Conservation (phyloP, 306 rosid species). For the Corylus avellana region DNA sequence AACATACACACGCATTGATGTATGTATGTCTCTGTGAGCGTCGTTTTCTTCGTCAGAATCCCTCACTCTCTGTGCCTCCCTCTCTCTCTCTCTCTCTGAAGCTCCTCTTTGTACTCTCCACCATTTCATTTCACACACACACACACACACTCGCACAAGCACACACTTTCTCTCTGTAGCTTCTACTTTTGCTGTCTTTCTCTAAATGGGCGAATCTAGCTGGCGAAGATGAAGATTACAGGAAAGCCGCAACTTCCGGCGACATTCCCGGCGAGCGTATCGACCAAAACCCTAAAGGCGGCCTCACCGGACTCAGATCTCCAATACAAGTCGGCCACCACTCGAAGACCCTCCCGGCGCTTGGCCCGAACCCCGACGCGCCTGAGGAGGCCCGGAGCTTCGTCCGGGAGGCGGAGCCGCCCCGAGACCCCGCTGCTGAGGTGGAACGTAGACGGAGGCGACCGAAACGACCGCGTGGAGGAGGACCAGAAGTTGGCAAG, state of each 20-base stretch:
- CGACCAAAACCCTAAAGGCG: slow-evolving; percentile 31
- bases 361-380: slow-evolving; percentile 46
- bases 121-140: slow-evolving; percentile 37
- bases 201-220: slow-evolving; percentile 47
- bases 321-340: slow-evolving; percentile 24
- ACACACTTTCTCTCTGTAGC: slow-evolving; percentile 4
- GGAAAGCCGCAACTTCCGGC: slow-evolving; percentile 35
- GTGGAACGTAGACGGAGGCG: slow-evolving; percentile 53
- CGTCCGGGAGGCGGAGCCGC: slow-evolving; percentile 63
- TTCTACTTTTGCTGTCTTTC: background rate
- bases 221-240: slow-evolving; percentile 64
- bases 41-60: slow-evolving; percentile 40
- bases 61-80: background rate
- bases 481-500: slow-evolving; percentile 32
- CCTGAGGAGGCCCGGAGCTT: slow-evolving; percentile 34
- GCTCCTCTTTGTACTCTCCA: slow-evolving; percentile 30
- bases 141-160: slow-evolving; percentile 19
- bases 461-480: slow-evolving; percentile 29
- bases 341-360: slow-evolving; percentile 35
- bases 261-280: slow-evolving; percentile 36
- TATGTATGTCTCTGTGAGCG: slow-evolving; percentile 6
- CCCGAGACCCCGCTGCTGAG: slow-evolving; percentile 76
- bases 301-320: slow-evolving; percentile 70
- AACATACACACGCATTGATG: background rate
- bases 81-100: background rate